Evolutionary conservation across 345 rosid species (phyloP), one percentile per base, ranked within the genome.

Genomic region (Syzygium aqueum): DNA sequence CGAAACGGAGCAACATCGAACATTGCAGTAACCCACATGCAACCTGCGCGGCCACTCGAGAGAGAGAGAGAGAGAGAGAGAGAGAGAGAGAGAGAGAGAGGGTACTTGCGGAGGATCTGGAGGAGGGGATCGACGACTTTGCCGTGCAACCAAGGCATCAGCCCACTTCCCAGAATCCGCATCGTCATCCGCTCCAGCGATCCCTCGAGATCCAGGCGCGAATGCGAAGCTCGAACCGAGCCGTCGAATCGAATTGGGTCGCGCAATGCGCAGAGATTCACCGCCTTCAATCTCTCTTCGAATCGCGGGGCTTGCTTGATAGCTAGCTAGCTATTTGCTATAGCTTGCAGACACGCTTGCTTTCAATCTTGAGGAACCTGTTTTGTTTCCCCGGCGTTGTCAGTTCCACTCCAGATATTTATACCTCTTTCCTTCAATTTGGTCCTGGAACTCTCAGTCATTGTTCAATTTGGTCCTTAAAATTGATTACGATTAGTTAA

Each of bases 91-190:
- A 51, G 67, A n/a, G 21, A 40, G 73, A 61, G 57, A 78, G 80
- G 28, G 85, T 88, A 96, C 99, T 95, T 94, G 88, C 94, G 91
- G 63, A 97, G 92, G 91, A 96, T 95, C 86, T 91, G 94, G 84
- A 94, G 80, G 84, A 97, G 93, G 89, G 99, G 98, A 86, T 97
- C 96, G 13, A 90, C 88, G 84, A 97, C 90, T 88, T 92, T 96
- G 84, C 89, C 85, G 86, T 89, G 85, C 67, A 95, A 86, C 98
- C 99, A 95, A 86, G 84, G 57, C 53, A 84, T 61, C 80, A 93
- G 61, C 17, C 89, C 89, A 30, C 25, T 85, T 67, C 88, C 51
- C 25, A 86, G 86, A 25, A 85, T 14, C 73, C 67, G 30, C 88
- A 86, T 86, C 28, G 56, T 67, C 82, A 73, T 73, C 49, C 2